These are phyloP conservation scores for Tetrahymena thermophila DNA, from an alignment of 73 alveolate species.

Conservation along the genomic window DNA sequence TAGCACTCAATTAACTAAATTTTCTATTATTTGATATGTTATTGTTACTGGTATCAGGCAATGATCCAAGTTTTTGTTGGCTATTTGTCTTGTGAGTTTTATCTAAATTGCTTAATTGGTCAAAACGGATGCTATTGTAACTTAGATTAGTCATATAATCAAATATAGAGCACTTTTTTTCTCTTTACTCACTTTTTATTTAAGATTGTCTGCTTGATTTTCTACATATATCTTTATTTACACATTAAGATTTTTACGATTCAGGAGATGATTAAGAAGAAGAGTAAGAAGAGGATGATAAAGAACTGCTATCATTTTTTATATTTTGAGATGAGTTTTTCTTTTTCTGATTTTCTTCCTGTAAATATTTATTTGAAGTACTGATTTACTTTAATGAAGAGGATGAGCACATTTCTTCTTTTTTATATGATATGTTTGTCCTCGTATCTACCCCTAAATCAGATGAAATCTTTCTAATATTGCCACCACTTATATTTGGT, in stretches of 20 bases:
- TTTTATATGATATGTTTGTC: not conserved
- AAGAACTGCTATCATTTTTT: not conserved
- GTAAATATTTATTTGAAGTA: not conserved
- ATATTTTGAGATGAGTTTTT: not conserved
- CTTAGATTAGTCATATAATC: not conserved
- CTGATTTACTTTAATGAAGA: not conserved
- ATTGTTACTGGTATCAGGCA: not conserved
- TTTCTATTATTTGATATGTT: not conserved
- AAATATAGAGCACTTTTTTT: not conserved
- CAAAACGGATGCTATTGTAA: not conserved
- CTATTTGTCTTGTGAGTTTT: not conserved
- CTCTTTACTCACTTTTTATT: not conserved
- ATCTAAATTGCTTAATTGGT: not conserved
- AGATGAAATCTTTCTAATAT: not conserved
- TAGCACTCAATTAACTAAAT: not conserved
- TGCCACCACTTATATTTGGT: not conserved
- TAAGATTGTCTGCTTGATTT: not conserved
- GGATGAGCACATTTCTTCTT: not conserved
- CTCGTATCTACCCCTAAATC: not conserved
- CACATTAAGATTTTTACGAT: not conserved
- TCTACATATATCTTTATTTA: not conserved
- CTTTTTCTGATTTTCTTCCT: not conserved
- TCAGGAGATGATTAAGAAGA: not conserved
- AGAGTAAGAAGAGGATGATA: not conserved
- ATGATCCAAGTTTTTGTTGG: not conserved